Evolutionary conservation across 2,329 filamentous ascomycete genomes (phyloP).

Genomic region (Fusarium praegraminearum): DNA sequence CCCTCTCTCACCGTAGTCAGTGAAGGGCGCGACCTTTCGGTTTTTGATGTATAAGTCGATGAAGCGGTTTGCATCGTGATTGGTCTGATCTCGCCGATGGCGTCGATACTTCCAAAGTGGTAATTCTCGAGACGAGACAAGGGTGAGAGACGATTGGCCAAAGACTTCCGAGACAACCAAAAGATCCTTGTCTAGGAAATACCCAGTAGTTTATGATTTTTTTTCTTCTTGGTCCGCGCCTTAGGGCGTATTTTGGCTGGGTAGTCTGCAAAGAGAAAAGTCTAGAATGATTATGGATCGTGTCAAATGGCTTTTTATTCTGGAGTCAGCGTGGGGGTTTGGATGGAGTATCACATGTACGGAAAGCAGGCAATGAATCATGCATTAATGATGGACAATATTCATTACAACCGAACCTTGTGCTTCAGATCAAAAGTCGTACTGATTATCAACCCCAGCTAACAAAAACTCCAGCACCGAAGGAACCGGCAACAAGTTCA

Average conservation of each 20-base stretch:
- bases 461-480: slow-evolving; percentile 50
- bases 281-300: slow-evolving; percentile 8
- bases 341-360: background rate
- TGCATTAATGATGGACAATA: background rate
- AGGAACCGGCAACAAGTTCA: slow-evolving; percentile 46
- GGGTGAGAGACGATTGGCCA: slow-evolving; percentile 1
- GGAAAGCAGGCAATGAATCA: background rate
- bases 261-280: background rate
- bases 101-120: background rate
- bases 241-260: background rate
- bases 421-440: slow-evolving; percentile 34
- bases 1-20: slow-evolving; percentile 2
- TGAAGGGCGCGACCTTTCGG: slow-evolving; percentile 20
- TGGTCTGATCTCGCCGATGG: slow-evolving; percentile 30
- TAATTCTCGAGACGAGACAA: slow-evolving; percentile 3
- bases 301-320: background rate
- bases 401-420: background rate
- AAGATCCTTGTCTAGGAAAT: background rate
- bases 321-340: slow-evolving; percentile 3
- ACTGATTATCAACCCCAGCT: slow-evolving; percentile 48
- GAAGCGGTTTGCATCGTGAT: slow-evolving; percentile 6
- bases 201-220: background rate
- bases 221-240: background rate
- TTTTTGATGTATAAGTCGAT: slow-evolving; percentile 17
- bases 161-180: background rate